A percentile compares a stretch with the other conserved stretches of the same genome.
phyloP scores from a whole-genome alignment of 2,329 filamentous ascomycete genomes.

The Botrytis galanthina region DNA sequence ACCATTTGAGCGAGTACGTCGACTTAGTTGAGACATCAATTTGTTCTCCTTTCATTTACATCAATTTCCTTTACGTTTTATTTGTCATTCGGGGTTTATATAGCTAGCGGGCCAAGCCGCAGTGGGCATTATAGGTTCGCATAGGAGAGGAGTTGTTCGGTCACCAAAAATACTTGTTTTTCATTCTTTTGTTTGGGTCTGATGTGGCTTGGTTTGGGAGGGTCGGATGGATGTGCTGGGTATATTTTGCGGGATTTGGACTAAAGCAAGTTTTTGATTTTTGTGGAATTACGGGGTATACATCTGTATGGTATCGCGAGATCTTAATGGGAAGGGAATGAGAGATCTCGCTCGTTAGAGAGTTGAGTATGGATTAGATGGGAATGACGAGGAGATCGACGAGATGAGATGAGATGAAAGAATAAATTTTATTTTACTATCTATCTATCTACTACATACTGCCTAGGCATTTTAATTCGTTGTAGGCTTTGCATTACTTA shows the following conservation, averaged over 20 bases:
- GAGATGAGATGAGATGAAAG: constrained; percentile 15
- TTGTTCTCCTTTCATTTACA: neutral
- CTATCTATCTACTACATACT: neutral
- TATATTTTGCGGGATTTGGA: constrained; percentile 3
- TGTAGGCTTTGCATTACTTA: neutral
- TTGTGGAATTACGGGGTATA: constrained; percentile 1
- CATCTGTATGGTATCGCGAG: constrained; percentile 11
- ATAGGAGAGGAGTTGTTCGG: constrained; percentile 16
- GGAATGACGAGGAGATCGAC: constrained; percentile 9
- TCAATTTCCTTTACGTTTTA: constrained; percentile 1
- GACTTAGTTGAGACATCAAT: constrained; percentile 1
- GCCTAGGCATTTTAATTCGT: neutral
- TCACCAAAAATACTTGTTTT: neutral
- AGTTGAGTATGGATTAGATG: neutral
- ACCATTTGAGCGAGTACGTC: constrained; percentile 7
- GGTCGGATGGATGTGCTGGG: neutral
- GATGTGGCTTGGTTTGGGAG: constrained; percentile 1
- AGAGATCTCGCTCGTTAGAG: constrained; percentile 1
- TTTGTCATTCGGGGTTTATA: neutral
- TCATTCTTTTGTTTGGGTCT: constrained; percentile 9
- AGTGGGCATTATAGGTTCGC: constrained; percentile 10
- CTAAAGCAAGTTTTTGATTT: constrained; percentile 4
- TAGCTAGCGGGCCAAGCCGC: constrained; percentile 6
- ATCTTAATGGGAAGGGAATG: constrained; percentile 3
- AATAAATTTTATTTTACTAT: constrained; percentile 14